These are phyloP conservation scores for Colletotrichum ledebouriae DNA, from an alignment of 2,329 filamentous ascomycete species.

Conservation along the genomic window DNA sequence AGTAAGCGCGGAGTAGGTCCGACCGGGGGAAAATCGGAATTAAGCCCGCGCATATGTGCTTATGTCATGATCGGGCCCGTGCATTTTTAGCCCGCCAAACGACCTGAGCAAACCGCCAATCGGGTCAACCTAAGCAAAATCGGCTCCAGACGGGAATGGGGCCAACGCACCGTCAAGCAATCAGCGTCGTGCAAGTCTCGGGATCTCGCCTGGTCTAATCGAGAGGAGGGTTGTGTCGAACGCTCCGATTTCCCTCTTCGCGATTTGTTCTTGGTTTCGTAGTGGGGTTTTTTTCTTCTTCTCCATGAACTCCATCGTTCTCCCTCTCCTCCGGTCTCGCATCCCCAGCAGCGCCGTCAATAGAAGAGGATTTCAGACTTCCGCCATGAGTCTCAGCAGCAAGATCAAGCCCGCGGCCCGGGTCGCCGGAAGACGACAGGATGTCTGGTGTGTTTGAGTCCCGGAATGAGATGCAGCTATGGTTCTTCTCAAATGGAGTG, in stretches of 20 bases:
- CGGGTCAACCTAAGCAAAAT: constrained; percentile 22
- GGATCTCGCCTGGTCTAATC: constrained; percentile 23
- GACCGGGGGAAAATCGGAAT: constrained; percentile 25
- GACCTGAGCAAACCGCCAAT: constrained; percentile 22
- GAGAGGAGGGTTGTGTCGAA: constrained; percentile 1
- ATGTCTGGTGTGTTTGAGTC: constrained; percentile 62
- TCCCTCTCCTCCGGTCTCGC: constrained; percentile 42
- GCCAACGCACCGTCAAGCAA: constrained; percentile 31
- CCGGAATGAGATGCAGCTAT: not conserved
- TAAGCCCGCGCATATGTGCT: constrained; percentile 7
- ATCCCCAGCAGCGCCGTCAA: constrained; percentile 36
- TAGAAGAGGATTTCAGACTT: constrained; percentile 42
- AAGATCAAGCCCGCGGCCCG: constrained; percentile 65
- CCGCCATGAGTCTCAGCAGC: constrained; percentile 57
- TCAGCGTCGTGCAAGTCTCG: constrained; percentile 37
- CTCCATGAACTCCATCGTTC: constrained; percentile 38
- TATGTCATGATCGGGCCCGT: constrained; percentile 17
- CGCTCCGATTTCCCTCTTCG: constrained; percentile 14
- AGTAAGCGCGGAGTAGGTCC: not conserved
- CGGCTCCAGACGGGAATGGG: constrained; percentile 36
- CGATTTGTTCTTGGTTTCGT: not conserved
- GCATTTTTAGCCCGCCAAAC: constrained; percentile 35
- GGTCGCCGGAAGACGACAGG: constrained; percentile 63
- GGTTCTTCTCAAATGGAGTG: not conserved
- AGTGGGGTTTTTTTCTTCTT: not conserved